Percentiles rank a stretch among this genome's conserved stretches.
Evolutionary conservation across 495 filamentous ascomycete genomes (phyloP).

Genomic region (Podospora comata): DNA sequence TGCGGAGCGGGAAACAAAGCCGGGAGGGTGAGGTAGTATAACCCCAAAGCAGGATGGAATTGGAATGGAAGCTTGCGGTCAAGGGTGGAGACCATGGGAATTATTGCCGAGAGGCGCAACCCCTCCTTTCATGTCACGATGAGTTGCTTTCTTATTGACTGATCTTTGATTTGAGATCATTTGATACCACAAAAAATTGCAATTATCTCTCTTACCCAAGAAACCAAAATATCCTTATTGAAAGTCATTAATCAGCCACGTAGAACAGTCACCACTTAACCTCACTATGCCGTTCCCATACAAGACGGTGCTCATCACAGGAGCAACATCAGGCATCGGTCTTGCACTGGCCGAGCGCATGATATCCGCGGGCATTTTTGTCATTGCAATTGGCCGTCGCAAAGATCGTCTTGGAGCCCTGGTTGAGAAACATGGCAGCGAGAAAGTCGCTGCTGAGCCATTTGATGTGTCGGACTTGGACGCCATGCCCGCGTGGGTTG

Average conservation of each 20-base stretch:
- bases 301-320: conserved; percentile 66
- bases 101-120: background rate
- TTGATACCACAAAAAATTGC: background rate
- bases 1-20: too few species aligned
- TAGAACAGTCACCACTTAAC: background rate
- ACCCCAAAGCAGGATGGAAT: background rate
- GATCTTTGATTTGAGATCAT: background rate
- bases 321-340: conserved; percentile 72
- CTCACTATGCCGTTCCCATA: conserved; percentile 56
- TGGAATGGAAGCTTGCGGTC: background rate
- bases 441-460: conserved; percentile 48
- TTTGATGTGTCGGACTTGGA: conserved; percentile 66
- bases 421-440: conserved; percentile 54
- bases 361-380: conserved; percentile 55
- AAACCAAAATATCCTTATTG: background rate
- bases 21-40: too few species aligned
- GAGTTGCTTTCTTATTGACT: background rate
- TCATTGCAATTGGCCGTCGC: conserved; percentile 63
- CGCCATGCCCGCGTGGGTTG: conserved; percentile 55
- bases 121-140: background rate
- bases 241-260: background rate
- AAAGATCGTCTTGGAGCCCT: conserved; percentile 63
- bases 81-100: background rate
- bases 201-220: background rate
- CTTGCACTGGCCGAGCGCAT: conserved; percentile 60